Percentiles rank a stretch among this genome's conserved stretches.
Evolutionary conservation across 1,284 basidiomycete genomes (phyloP).

Genomic region (Malassezia sympodialis): DNA sequence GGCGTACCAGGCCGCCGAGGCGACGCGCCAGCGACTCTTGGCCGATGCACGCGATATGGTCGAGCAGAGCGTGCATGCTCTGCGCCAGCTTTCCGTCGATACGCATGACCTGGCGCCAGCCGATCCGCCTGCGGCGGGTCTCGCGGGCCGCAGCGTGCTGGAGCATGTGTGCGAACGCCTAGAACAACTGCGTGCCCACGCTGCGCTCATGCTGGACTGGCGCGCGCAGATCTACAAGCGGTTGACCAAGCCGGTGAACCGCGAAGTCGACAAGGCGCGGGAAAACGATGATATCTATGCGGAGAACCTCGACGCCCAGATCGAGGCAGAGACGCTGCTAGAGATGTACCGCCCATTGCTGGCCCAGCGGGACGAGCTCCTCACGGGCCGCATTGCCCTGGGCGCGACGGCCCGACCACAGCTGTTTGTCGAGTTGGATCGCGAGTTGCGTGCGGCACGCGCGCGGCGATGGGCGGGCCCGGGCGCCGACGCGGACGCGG

Average conservation of each 20-base stretch:
- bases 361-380: conserved; percentile 34
- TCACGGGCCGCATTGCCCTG: conserved; percentile 29
- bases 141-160: conserved; percentile 2
- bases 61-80: conserved; percentile 11
- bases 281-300: conserved; percentile 43
- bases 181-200: conserved; percentile 25
- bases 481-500: conserved; percentile 16
- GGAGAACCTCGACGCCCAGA: conserved; percentile 41
- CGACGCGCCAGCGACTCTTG: conserved; percentile 30
- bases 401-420: conserved; percentile 30
- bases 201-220: conserved; percentile 29
- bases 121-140: not conserved
- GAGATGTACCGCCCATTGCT: conserved; percentile 42
- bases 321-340: conserved; percentile 37
- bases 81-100: not conserved
- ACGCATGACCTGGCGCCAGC: not conserved
- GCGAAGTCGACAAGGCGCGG: conserved; percentile 34
- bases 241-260: conserved; percentile 31
- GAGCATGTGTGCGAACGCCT: conserved; percentile 1
- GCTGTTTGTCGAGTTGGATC: conserved; percentile 31
- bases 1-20: conserved; percentile 33
- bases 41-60: conserved; percentile 26
- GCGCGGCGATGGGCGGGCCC: conserved; percentile 15
- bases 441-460: conserved; percentile 16
- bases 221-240: conserved; percentile 25